Conservation (phyloP, 1,139 yeast genomes). For the Scheffersomyces cryptocercus region DNA sequence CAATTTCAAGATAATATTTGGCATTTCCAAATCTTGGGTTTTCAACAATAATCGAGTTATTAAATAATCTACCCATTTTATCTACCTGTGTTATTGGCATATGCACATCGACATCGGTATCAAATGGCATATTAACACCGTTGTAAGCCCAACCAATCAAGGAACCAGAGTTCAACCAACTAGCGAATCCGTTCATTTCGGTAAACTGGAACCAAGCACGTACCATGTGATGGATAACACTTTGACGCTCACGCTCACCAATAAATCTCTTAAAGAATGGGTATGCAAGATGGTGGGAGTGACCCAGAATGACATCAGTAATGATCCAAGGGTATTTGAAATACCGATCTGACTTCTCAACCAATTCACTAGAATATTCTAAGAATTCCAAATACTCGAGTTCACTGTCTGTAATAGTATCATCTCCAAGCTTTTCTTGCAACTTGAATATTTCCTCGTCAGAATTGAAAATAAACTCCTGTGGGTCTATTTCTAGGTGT, state of each 20-base stretch:
- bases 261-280: slow-evolving; percentile 48
- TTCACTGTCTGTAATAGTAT: slow-evolving; percentile 19
- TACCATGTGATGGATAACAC: slow-evolving; percentile 51
- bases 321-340: slow-evolving; percentile 50
- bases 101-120: slow-evolving; percentile 69
- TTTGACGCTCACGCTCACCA: slow-evolving; percentile 42
- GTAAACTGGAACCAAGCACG: slow-evolving; percentile 62
- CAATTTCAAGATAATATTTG: slow-evolving; percentile 35
- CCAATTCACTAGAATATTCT: slow-evolving; percentile 28
- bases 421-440: slow-evolving; percentile 17
- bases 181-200: slow-evolving; percentile 48
- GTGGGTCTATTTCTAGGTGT: slow-evolving; percentile 18
- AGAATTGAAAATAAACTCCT: slow-evolving; percentile 37
- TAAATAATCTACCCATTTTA: slow-evolving; percentile 50
- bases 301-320: slow-evolving; percentile 41
- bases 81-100: slow-evolving; percentile 64
- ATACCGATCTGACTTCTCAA: slow-evolving; percentile 31
- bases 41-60: slow-evolving; percentile 55
- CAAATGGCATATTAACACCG: slow-evolving; percentile 73
- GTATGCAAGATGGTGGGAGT: slow-evolving; percentile 48
- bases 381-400: slow-evolving; percentile 29
- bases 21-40: slow-evolving; percentile 66
- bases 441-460: slow-evolving; percentile 29
- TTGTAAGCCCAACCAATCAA: slow-evolving; percentile 70
- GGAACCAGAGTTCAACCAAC: slow-evolving; percentile 73